Base-by-base conservation (phyloP, 805 yeast species). In the Saccharomyces paradoxus region DNA sequence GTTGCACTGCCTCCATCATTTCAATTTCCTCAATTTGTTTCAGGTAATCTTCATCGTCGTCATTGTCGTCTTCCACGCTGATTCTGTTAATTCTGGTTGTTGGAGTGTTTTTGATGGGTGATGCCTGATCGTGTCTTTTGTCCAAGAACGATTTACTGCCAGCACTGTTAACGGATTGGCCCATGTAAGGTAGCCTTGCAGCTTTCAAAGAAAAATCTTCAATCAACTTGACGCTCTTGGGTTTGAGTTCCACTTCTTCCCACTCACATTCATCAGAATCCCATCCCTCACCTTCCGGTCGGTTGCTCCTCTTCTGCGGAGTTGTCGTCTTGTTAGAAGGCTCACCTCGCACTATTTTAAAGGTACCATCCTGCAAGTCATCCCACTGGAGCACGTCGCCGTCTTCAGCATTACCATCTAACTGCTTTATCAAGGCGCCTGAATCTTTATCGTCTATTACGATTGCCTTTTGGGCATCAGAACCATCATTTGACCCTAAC, bases 181-280 rank as follows among this genome's bases (percentile, higher is more conserved):
- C 60, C 26, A 63, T 50, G 27, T 61, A 61, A 62, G 78, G 74
- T 47, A 75, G 60, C n/a, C 75, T 69, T 24, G 75, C 64, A 1
- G 77, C 70, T 49, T 72, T 72, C 9, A 79, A 65, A 2, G 83
- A 76, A 49, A 69, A 74, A 58, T 74, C 74, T 50, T 68, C 70
- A 14, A 56, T 54, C 10, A 56, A 57, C 10, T 58, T 54, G 30
- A 56, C 56, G 10, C 60, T 55, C 47, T 62, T 61, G 0, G 63
- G 55, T 30, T 70, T 67, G 8, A 78, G 54, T 12, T 76, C 77
- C 4, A 87, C 86, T 58, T 87, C 95, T 61, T 87, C 91, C 84
- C 87, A 84, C 46, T 83, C 90, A 28, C 77, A 71, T 13, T 74
- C 79, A 41, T 69, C 76, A 13, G 66, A 74, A 0, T 66, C 74